Conservation (phyloP, 1,284 basidiomycete genomes). For the Acaromyces ingoldii region DNA sequence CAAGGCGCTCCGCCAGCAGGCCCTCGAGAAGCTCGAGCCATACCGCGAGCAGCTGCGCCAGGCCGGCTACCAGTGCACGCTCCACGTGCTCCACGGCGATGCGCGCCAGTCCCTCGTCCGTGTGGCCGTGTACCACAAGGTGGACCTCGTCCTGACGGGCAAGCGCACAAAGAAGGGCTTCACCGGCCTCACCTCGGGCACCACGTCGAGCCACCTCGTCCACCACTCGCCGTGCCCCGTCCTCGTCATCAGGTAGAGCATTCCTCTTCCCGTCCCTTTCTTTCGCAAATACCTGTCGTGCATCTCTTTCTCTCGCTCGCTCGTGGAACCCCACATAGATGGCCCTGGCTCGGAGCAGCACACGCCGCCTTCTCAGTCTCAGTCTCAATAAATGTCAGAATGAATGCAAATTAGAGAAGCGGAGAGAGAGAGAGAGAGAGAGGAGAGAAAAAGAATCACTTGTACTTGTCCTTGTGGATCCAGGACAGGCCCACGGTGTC, state of each 20-base stretch:
- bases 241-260: conserved; percentile 42
- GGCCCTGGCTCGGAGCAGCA: no score
- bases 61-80: conserved; percentile 25
- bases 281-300: background rate
- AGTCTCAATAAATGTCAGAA: no score
- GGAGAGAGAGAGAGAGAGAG: no score
- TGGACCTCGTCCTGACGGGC: conserved; percentile 18
- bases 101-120: conserved; percentile 33
- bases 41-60: conserved; percentile 39
- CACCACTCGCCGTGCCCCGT: conserved; percentile 42
- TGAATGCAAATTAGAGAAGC: no score
- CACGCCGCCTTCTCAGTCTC: no score
- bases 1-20: conserved; percentile 36
- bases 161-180: conserved; percentile 7
- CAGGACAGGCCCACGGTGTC: conserved; percentile 43
- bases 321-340: background rate
- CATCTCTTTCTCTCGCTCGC: background rate
- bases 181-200: conserved; percentile 15
- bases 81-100: conserved; percentile 47
- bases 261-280: background rate
- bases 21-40: conserved; percentile 40
- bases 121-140: conserved; percentile 38
- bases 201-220: conserved; percentile 39
- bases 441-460: no score
- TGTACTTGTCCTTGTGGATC: conserved; percentile 47